phyloP scores from a whole-genome alignment of 2,329 filamentous ascomycete species.

The Lomentospora prolificans region DNA sequence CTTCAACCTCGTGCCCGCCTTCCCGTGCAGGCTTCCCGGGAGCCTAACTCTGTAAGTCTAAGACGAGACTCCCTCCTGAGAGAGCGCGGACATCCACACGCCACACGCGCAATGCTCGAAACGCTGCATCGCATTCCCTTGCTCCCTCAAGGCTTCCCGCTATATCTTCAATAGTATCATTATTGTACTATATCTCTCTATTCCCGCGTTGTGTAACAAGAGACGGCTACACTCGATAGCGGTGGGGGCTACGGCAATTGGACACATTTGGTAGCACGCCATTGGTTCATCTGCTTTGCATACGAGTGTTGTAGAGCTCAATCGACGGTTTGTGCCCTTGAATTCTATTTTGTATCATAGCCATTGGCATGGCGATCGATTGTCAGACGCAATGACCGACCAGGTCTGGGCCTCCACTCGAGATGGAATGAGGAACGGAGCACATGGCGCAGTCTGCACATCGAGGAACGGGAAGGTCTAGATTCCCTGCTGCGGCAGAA shows the following conservation, averaged over 20 bases:
- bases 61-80: too few relatives aligned
- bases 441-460: neutral
- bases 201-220: constrained; percentile 1
- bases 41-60: neutral
- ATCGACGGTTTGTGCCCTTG: neutral
- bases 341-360: neutral
- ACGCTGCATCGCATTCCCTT: neutral
- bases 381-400: neutral
- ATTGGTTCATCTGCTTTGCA: neutral
- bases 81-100: too few relatives aligned
- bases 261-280: neutral
- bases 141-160: neutral
- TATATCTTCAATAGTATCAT: neutral
- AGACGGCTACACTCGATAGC: neutral
- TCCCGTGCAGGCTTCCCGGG: too few relatives aligned
- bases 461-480: neutral
- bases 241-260: neutral
- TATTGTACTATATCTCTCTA: neutral
- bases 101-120: too few relatives aligned
- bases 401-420: neutral
- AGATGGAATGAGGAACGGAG: neutral
- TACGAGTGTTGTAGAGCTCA: neutral
- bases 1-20: neutral
- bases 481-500: neutral
- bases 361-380: neutral